These are phyloP conservation scores for Mycena vitilis DNA, from an alignment of 768 basidiomycete species.

Conservation along the genomic window DNA sequence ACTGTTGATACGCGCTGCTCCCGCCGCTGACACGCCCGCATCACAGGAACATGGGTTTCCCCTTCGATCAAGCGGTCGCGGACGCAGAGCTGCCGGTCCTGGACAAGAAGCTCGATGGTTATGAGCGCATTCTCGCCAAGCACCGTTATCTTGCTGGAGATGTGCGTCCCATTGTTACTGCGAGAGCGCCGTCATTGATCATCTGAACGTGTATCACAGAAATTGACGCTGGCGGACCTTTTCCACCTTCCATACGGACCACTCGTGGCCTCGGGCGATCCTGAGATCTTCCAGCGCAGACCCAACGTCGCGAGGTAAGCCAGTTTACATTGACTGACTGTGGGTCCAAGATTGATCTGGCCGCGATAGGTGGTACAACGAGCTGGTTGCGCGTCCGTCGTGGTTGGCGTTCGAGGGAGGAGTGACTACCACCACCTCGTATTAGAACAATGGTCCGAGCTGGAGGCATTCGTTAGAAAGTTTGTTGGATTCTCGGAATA, in stretches of 20 bases:
- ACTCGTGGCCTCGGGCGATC: background rate
- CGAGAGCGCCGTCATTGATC: background rate
- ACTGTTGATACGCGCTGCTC: background rate
- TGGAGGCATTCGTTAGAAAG: too few relatives aligned
- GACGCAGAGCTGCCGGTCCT: conserved; percentile 37
- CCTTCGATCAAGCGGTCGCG: conserved; percentile 36
- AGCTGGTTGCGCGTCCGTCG: background rate
- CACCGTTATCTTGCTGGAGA: conserved; percentile 56
- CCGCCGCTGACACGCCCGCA: too few relatives aligned
- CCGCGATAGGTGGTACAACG: background rate
- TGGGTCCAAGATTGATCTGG: background rate
- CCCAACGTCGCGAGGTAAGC: conserved; percentile 1
- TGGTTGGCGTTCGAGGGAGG: conserved; percentile 2
- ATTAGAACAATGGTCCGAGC: background rate
- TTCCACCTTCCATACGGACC: background rate
- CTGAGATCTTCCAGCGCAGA: background rate
- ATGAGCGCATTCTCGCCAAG: conserved; percentile 56
- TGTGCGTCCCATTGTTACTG: conserved; percentile 38
- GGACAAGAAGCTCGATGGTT: conserved; percentile 51
- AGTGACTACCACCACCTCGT: background rate
- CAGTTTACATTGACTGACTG: too few relatives aligned
- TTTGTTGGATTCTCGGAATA: too few relatives aligned
- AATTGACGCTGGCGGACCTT: background rate
- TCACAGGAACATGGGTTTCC: background rate
- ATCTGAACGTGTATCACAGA: background rate